phyloP scores from a whole-genome alignment of 2,329 filamentous ascomycete genomes.

The Claviceps pazoutovae region DNA sequence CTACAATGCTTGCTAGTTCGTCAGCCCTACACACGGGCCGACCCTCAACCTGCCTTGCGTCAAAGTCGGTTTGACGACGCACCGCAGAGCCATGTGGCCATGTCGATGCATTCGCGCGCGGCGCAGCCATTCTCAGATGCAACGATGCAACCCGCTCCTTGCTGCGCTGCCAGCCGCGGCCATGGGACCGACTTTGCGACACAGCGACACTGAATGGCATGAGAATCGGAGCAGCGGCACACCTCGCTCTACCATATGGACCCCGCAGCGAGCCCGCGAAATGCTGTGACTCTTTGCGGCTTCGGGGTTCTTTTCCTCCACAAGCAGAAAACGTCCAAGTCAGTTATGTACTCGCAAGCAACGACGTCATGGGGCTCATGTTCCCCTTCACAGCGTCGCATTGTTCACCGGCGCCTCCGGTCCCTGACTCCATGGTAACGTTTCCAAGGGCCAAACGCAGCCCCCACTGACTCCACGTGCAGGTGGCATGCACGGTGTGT shows the following conservation, averaged over 20 bases:
- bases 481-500: neutral
- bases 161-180: neutral
- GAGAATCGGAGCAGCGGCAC: neutral
- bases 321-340: neutral
- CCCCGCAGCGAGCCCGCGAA: neutral
- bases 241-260: neutral
- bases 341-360: neutral
- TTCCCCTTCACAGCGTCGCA: neutral
- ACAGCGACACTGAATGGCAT: neutral
- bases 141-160: neutral
- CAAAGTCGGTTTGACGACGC: conserved; percentile 1
- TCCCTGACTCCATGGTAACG: neutral
- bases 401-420: conserved; percentile 2
- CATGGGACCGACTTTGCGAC: neutral
- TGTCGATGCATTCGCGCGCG: neutral
- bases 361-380: neutral
- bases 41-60: conserved; percentile 4
- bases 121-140: neutral
- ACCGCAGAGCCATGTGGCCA: conserved; percentile 2
- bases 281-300: neutral
- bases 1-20: neutral
- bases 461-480: conserved; percentile 2
- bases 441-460: too few species aligned
- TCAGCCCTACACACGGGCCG: conserved; percentile 8
- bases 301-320: neutral